Conservation (phyloP, 177 flowering plant species). For the Telopea speciosissima region DNA sequence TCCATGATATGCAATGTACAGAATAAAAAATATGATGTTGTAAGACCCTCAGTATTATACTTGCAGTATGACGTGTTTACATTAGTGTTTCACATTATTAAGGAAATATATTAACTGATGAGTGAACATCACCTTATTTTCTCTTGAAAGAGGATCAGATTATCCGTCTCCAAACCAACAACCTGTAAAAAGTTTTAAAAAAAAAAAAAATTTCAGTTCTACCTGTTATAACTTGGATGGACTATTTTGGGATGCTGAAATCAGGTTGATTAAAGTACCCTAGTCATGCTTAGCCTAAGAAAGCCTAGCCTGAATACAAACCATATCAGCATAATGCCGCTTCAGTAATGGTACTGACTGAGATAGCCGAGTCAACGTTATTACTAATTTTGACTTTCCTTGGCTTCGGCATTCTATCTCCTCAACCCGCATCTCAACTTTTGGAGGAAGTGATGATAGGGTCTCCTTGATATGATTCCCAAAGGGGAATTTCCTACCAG, state of each 20-base stretch:
- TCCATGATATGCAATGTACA: neutral
- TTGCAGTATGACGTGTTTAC: neutral
- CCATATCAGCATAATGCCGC: constrained; percentile 90
- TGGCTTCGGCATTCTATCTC: constrained; percentile 49
- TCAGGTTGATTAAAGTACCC: neutral
- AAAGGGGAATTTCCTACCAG: constrained; percentile 92
- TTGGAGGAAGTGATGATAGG: constrained; percentile 69
- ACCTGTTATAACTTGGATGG: neutral
- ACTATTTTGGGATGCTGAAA: constrained; percentile 3
- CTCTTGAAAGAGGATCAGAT: constrained; percentile 71
- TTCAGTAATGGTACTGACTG: constrained; percentile 43
- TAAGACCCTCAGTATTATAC: neutral
- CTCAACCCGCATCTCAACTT: constrained; percentile 63
- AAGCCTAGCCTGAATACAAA: constrained; percentile 20
- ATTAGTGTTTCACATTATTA: neutral
- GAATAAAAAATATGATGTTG: neutral
- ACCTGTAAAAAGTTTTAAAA: constrained; percentile 41
- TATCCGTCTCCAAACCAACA: constrained; percentile 80
- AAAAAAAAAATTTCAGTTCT: neutral
- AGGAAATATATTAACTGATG: neutral
- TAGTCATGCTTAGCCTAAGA: neutral
- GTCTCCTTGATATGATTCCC: constrained; percentile 96
- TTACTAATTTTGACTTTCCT: constrained; percentile 54
- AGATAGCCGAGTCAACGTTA: constrained; percentile 68
- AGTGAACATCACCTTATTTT: constrained; percentile 64